Conservation (phyloP, 805 yeast genomes). For the Blastobotrys parvus region DNA sequence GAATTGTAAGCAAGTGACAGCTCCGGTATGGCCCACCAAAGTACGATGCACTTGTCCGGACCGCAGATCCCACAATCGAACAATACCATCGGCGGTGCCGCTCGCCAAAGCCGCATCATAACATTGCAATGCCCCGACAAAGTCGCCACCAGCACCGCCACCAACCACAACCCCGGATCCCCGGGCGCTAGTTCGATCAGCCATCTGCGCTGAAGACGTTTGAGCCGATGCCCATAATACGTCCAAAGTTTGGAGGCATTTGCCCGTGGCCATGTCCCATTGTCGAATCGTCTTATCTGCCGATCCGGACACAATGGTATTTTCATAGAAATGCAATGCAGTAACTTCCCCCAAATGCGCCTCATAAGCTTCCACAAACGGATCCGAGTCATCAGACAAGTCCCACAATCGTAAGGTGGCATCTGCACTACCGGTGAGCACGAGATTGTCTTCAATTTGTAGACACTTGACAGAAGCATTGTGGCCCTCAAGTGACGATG, state of each 20-base stretch:
- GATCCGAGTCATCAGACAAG: slow-evolving; percentile 24
- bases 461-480: slow-evolving; percentile 48
- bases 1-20: slow-evolving; percentile 60
- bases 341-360: slow-evolving; percentile 63
- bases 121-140: slow-evolving; percentile 61
- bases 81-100: slow-evolving; percentile 69
- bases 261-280: slow-evolving; percentile 64
- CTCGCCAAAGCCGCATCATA: slow-evolving; percentile 72
- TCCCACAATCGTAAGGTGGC: slow-evolving; percentile 58
- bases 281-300: slow-evolving; percentile 64
- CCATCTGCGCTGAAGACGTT: slow-evolving; percentile 4
- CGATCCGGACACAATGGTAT: slow-evolving; percentile 58
- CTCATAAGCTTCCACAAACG: slow-evolving; percentile 44
- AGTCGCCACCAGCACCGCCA: slow-evolving; percentile 14
- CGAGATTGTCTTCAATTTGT: slow-evolving; percentile 45
- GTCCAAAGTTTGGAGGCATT: slow-evolving; percentile 63
- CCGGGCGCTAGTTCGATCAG: slow-evolving; percentile 7
- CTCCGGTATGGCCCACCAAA: slow-evolving; percentile 59
- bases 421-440: slow-evolving; percentile 53
- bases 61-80: slow-evolving; percentile 69
- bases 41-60: slow-evolving; percentile 57
- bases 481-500: slow-evolving; percentile 54
- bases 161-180: slow-evolving; percentile 7
- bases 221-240: slow-evolving; percentile 49
- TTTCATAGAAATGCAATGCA: slow-evolving; percentile 47